Percentiles rank a stretch among this genome's conserved stretches.
Conservation (phyloP, 2,329 filamentous ascomycete genomes). For the Lachnellula occidentalis region DNA sequence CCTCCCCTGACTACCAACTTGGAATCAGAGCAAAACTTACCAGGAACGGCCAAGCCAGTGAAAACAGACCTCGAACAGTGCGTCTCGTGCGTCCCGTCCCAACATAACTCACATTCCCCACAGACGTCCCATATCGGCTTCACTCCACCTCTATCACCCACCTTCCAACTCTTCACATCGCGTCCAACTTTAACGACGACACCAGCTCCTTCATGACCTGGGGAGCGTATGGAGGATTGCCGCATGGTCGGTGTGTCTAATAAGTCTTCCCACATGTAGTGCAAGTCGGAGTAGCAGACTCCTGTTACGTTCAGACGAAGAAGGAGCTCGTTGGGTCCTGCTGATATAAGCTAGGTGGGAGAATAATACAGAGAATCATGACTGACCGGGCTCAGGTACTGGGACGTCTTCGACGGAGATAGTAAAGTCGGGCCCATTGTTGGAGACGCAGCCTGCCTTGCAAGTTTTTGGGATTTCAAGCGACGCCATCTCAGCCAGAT, state of each 20-base stretch:
- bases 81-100: slow-evolving; percentile 2
- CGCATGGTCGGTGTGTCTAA: neutral
- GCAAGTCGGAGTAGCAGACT: neutral
- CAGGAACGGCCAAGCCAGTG: slow-evolving; percentile 1
- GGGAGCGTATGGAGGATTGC: neutral
- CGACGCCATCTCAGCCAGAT: neutral
- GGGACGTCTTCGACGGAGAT: neutral
- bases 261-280: neutral
- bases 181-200: slow-evolving; percentile 45
- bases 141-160: slow-evolving; percentile 30
- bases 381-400: slow-evolving; percentile 1
- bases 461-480: neutral
- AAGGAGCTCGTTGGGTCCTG: neutral
- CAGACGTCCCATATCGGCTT: slow-evolving; percentile 3
- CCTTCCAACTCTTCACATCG: slow-evolving; percentile 37
- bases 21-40: neutral
- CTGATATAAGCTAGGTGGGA: neutral
- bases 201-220: slow-evolving; percentile 48
- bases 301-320: neutral
- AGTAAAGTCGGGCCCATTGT: slow-evolving; percentile 1
- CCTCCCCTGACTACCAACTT: too few relatives aligned
- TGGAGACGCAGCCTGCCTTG: neutral
- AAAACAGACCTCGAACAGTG: slow-evolving; percentile 1
- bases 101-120: slow-evolving; percentile 22
- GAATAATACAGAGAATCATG: neutral